Percentiles rank a stretch among this genome's conserved stretches.
These are phyloP conservation scores for Phtheirospermum japonicum DNA, from an alignment of 257 asterid species.

Conservation along the genomic window DNA sequence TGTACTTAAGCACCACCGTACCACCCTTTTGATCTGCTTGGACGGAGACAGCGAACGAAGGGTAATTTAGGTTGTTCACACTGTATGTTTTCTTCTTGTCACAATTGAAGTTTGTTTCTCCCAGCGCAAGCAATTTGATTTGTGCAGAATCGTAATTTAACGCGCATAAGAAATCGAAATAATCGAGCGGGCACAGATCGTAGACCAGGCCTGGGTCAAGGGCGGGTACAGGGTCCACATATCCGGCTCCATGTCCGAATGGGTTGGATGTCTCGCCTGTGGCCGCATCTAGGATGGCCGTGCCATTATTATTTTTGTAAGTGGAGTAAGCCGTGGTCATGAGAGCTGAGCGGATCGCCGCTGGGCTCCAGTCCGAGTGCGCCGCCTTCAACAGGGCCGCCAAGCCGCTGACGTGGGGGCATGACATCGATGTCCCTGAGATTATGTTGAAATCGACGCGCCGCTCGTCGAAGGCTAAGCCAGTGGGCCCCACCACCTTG, in stretches of 20 bases:
- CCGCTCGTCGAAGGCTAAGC: neutral
- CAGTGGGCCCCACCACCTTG: neutral
- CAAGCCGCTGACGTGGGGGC: conserved; percentile 6
- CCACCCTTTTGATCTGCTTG: conserved; percentile 19
- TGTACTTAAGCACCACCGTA: conserved; percentile 47
- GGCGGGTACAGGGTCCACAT: neutral
- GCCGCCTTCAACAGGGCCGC: conserved; percentile 1
- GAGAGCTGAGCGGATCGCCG: conserved; percentile 22
- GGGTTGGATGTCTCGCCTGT: neutral
- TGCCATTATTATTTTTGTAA: neutral
- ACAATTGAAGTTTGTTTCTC: conserved; percentile 54
- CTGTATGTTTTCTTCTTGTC: conserved; percentile 47
- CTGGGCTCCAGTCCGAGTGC: neutral
- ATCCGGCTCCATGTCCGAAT: neutral
- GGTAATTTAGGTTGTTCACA: conserved; percentile 77
- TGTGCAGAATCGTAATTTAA: neutral
- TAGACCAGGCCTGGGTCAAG: neutral
- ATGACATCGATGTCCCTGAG: neutral
- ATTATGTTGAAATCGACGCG: neutral
- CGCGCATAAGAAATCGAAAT: neutral
- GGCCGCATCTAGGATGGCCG: neutral
- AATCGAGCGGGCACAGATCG: neutral
- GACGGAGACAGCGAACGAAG: conserved; percentile 61
- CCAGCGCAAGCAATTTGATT: conserved; percentile 20
- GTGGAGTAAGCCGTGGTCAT: conserved; percentile 43